Base-by-base conservation (phyloP, 345 rosid genomes). In the Brassica rapa region DNA sequence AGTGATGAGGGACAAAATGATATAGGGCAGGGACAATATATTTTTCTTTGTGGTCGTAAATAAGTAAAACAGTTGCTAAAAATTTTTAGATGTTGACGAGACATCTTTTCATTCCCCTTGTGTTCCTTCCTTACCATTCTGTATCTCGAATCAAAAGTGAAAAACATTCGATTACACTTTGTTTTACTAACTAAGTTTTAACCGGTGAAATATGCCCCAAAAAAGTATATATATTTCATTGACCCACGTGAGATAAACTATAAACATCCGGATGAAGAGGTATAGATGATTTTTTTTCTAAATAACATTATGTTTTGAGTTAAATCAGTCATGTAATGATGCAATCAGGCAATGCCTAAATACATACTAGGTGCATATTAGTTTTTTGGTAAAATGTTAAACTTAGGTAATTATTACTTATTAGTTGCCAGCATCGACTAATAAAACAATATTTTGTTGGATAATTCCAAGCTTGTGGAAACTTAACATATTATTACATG, bases 1-100 rank as follows among this genome's bases (percentile, higher is more conserved):
- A 65, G 76, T 70, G 77, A 61, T 25, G 16, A 78, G 73, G 68
- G 81, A 78, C 81, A 78, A 21, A 32, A 70, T 61, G 74, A 77
- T 77, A 39, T 12, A 15, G 49, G 3, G 15, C 56, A 41, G 15
- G 60, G 79, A 67, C 75, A 49, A 41, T 14, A 56, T 61, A 4
- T 30, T 23, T 37, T 65, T 24, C 49, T 41, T 9, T 5, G 15
- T 68, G 35, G 57, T 70, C 30, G 33, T n/a, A 66, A 35, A 59
- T 66, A 16, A 76, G 21, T 19, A n/a, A 27, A 64, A 66, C 53
- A 15, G 16, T 35, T 27, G 15, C 21, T 24, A 43, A 14, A 43
- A 71, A 14, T 59, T 21, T 23, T 12, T 53, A 66, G 82, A 78
- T 78, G 69, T 78, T 59, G 82, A 78, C 73, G 49, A 66, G 71